These are phyloP conservation scores for Ambrosiella cleistominuta DNA, from an alignment of 2,329 filamentous ascomycete species.

Conservation along the genomic window DNA sequence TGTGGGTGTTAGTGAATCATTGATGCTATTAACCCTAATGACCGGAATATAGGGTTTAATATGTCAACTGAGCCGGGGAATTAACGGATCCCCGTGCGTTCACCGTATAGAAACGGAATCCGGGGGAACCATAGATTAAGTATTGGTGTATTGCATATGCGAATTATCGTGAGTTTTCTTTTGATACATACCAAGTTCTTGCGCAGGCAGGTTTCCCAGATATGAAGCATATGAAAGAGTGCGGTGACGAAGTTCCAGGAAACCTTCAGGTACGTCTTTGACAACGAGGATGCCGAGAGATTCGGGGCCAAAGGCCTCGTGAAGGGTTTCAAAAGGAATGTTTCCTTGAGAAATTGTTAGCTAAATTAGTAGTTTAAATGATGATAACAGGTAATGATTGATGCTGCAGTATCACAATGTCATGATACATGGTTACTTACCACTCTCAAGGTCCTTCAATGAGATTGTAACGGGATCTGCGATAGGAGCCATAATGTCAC, in stretches of 20 bases:
- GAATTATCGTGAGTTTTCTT: background rate
- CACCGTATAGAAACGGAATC: slow-evolving; percentile 1
- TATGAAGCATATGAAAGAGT: slow-evolving; percentile 79
- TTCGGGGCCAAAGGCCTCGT: slow-evolving; percentile 72
- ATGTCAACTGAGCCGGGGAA: background rate
- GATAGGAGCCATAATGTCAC: slow-evolving; percentile 14
- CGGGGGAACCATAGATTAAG: background rate
- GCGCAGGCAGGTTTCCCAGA: slow-evolving; percentile 58
- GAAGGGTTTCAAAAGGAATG: slow-evolving; percentile 49
- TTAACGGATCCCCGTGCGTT: background rate
- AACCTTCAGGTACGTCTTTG: slow-evolving; percentile 59
- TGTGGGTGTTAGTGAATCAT: slow-evolving; percentile 1
- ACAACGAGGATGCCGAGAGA: slow-evolving; percentile 91
- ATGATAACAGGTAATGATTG: background rate
- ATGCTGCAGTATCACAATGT: background rate
- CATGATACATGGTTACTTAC: slow-evolving; percentile 22
- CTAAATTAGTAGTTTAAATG: slow-evolving; percentile 6
- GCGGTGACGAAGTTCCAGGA: slow-evolving; percentile 50
- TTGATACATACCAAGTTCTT: slow-evolving; percentile 45
- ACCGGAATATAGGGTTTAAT: background rate
- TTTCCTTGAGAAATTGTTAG: slow-evolving; percentile 29
- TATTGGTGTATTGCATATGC: background rate
- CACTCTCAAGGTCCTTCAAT: slow-evolving; percentile 40
- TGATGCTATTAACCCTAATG: background rate
- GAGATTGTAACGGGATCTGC: slow-evolving; percentile 44